A percentile compares a stretch with the other conserved stretches of the same genome.
Evolutionary conservation across 2,329 filamentous ascomycete species (phyloP).

Genomic region (Trichoderma aggressivum): DNA sequence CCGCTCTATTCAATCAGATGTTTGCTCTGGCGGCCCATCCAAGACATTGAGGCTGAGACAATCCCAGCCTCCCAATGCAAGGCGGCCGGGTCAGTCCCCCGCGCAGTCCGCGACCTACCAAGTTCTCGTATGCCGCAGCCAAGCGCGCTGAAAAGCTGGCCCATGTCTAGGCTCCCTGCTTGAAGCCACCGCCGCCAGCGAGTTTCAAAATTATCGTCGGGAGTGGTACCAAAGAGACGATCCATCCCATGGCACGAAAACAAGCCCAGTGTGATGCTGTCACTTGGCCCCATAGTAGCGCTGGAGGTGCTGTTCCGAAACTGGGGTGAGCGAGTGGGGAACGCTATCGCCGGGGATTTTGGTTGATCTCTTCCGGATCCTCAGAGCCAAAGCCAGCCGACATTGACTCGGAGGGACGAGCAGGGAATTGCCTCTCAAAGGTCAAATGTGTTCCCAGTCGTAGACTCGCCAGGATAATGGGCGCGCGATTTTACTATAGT

Average conservation of each 20-base stretch:
- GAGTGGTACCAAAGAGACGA: too few relatives aligned
- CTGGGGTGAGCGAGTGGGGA: neutral
- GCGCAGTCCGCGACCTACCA: neutral
- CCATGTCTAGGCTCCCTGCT: neutral
- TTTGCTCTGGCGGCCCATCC: neutral
- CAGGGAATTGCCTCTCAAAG: neutral
- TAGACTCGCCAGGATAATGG: too few relatives aligned
- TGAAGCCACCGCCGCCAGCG: too few relatives aligned
- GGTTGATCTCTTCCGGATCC: neutral
- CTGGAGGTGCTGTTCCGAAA: neutral
- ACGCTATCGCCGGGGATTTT: neutral
- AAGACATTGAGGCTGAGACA: neutral
- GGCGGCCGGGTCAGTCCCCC: neutral
- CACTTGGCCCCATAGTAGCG: neutral
- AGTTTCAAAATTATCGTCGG: too few relatives aligned
- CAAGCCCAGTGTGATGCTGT: neutral
- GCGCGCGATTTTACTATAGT: neutral
- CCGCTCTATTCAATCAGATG: neutral
- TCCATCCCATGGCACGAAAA: neutral
- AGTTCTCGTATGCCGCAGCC: neutral
- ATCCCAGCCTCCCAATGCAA: neutral
- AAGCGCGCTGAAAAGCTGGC: neutral
- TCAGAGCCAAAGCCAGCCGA: neutral
- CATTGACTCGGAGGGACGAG: neutral
- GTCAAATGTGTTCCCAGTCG: neutral